A percentile compares a stretch with the other conserved stretches of the same genome.
Conservation (phyloP, 345 rosid genomes). For the Brassica rapa region DNA sequence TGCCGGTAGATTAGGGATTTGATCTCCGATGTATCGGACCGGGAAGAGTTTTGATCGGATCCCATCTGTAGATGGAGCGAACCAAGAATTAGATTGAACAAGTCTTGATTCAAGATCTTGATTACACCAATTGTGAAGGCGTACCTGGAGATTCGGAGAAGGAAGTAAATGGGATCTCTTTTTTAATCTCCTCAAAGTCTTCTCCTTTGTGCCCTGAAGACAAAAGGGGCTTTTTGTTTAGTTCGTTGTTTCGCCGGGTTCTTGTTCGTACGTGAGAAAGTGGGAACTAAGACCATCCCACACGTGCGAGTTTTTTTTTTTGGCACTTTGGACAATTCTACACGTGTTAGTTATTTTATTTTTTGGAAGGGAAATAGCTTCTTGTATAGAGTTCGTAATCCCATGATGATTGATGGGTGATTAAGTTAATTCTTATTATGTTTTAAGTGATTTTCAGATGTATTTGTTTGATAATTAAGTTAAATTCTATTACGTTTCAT, state of each 20-base stretch:
- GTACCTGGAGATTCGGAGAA: not conserved
- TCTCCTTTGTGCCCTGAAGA: slow-evolving; percentile 12
- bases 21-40: slow-evolving; percentile 32
- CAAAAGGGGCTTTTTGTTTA: not conserved
- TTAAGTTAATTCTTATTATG: not conserved
- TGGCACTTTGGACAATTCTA: not conserved
- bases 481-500: too few relatives aligned
- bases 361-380: not conserved
- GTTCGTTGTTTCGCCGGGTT: not conserved
- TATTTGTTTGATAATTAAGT: not conserved
- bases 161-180: not conserved
- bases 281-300: not conserved
- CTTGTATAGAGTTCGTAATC: not conserved
- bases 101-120: not conserved
- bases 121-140: not conserved
- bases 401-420: too few relatives aligned
- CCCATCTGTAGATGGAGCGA: slow-evolving; percentile 25
- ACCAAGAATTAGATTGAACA: not conserved
- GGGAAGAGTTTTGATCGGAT: not conserved
- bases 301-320: not conserved
- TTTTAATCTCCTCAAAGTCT: not conserved
- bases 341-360: slow-evolving; percentile 1
- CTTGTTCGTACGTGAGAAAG: slow-evolving; percentile 8
- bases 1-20: slow-evolving; percentile 29
- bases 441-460: not conserved